Conservation (phyloP, 2,329 filamentous ascomycete genomes). For the Cucurbitaria berberidis region DNA sequence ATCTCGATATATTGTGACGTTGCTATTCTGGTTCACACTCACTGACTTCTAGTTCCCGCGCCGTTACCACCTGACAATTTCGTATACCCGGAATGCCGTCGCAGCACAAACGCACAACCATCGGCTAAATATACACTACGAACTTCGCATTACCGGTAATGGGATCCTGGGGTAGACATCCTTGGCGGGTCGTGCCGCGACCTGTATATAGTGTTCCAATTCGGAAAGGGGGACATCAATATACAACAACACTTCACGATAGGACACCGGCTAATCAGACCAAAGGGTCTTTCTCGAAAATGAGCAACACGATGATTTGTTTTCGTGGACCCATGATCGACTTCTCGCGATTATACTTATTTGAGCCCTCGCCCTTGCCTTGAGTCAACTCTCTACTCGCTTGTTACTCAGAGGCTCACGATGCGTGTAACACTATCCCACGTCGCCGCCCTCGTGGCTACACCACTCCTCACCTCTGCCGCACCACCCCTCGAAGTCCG, state of each 20-base stretch:
- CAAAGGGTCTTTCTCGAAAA: constrained; percentile 1
- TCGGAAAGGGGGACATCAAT: constrained; percentile 2
- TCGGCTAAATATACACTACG: constrained; percentile 5
- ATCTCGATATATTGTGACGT: too few relatives aligned
- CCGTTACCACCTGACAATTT: neutral
- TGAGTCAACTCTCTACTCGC: neutral
- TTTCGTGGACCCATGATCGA: constrained; percentile 2
- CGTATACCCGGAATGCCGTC: neutral
- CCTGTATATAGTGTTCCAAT: constrained; percentile 17
- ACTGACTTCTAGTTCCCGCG: neutral
- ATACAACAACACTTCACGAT: constrained; percentile 6
- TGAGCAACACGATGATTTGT: constrained; percentile 5
- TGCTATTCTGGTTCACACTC: neutral
- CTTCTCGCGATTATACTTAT: neutral
- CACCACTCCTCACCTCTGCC: constrained; percentile 13
- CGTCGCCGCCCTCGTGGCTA: constrained; percentile 20
- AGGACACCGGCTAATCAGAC: constrained; percentile 6
- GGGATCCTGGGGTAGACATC: constrained; percentile 26
- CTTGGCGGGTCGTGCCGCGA: constrained; percentile 22
- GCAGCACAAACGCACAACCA: neutral
- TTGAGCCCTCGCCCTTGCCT: neutral
- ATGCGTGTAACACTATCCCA: constrained; percentile 15
- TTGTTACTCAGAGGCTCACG: neutral
- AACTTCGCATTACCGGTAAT: constrained; percentile 17
- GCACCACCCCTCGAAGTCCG: constrained; percentile 22